These are phyloP conservation scores for Arthrobotrys sinensis DNA, from an alignment of 2,329 filamentous ascomycete species.

Conservation along the genomic window DNA sequence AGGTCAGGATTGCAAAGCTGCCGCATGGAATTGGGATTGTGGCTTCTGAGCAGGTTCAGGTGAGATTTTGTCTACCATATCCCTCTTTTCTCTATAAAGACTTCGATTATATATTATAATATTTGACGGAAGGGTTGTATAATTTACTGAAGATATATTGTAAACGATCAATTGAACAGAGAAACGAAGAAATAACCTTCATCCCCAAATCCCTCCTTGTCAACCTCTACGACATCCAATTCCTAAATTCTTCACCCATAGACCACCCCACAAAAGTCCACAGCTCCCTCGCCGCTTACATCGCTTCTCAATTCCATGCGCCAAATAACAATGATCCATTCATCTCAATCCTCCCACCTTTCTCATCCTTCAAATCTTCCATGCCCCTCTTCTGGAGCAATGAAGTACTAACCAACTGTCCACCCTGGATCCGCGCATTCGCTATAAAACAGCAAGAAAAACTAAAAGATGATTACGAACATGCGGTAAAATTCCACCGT, in stretches of 20 bases:
- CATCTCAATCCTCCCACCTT: constrained; percentile 42
- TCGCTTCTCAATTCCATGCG: constrained; percentile 22
- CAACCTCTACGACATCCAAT: constrained; percentile 42
- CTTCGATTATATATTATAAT: not conserved
- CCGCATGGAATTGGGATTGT: constrained; percentile 53
- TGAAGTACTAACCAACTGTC: constrained; percentile 29
- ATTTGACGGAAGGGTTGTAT: not conserved
- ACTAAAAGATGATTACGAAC: constrained; percentile 58
- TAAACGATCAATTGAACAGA: constrained; percentile 1
- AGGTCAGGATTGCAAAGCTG: constrained; percentile 46
- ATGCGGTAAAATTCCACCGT: constrained; percentile 46
- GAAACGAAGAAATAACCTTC: constrained; percentile 52
- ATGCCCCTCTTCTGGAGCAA: constrained; percentile 54
- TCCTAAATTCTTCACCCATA: constrained; percentile 50
- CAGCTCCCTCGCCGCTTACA: constrained; percentile 50
- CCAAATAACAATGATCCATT: constrained; percentile 6
- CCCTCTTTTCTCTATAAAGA: constrained; percentile 3
- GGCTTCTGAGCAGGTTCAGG: constrained; percentile 33
- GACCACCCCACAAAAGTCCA: constrained; percentile 49
- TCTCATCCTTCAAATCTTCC: constrained; percentile 39
- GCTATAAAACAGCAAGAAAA: constrained; percentile 56
- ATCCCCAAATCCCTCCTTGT: constrained; percentile 51
- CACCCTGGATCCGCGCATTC: constrained; percentile 47
- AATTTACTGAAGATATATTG: not conserved
- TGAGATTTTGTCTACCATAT: constrained; percentile 7